Conservation (phyloP, 306 rosid genomes). For the Citrullus mucosospermus region DNA sequence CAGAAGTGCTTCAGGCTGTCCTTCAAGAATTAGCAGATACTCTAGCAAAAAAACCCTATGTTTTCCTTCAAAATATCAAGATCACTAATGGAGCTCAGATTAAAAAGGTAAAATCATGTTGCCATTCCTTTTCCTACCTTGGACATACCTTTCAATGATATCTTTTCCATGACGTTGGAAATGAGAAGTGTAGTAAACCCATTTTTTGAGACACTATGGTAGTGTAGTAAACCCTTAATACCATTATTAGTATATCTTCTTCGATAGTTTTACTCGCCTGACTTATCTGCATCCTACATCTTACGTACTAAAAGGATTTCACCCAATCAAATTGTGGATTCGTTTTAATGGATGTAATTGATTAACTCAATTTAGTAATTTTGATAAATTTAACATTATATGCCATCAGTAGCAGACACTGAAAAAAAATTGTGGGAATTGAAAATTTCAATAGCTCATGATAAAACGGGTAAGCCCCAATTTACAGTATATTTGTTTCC, state of each 20-base stretch:
- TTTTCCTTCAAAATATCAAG: conserved; percentile 40
- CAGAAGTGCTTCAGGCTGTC: conserved; percentile 71
- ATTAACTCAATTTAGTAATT: background rate
- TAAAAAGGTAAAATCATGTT: conserved; percentile 44
- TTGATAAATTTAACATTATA: background rate
- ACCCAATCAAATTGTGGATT: background rate
- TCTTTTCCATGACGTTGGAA: background rate
- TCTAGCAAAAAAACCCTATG: conserved; percentile 45
- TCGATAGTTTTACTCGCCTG: background rate
- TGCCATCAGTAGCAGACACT: background rate
- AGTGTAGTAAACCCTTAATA: background rate
- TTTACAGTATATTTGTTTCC: background rate
- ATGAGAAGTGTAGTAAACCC: background rate
- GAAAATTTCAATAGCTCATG: background rate
- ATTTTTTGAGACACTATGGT: background rate
- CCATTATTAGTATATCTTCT: background rate
- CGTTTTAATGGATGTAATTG: background rate
- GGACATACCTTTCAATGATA: background rate
- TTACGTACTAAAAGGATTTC: background rate
- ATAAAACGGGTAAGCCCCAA: background rate
- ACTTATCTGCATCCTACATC: background rate
- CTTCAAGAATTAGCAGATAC: conserved; percentile 72
- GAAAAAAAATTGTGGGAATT: background rate
- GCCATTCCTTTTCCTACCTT: background rate
- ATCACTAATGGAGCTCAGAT: conserved; percentile 58